phyloP scores from a whole-genome alignment of 2,329 filamentous ascomycete species.

The Exophiala dermatitidis region DNA sequence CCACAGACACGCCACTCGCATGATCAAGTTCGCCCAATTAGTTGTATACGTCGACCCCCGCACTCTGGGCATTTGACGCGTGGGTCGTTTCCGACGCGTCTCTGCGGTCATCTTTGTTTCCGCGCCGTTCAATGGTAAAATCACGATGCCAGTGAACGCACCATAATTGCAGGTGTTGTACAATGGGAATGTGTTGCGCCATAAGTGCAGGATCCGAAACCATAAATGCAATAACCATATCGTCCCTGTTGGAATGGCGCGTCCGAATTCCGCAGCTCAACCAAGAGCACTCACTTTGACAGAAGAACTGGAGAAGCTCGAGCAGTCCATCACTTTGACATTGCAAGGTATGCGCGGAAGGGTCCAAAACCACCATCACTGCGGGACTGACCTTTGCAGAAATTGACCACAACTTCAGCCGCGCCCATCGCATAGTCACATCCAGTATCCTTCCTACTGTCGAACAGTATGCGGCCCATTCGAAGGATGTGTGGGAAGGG shows the following conservation, averaged over 20 bases:
- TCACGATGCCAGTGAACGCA: no score
- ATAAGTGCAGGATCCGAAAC: not conserved
- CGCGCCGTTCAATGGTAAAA: no score
- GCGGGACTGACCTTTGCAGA: constrained; percentile 47
- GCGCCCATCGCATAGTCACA: constrained; percentile 91
- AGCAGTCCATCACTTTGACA: constrained; percentile 93
- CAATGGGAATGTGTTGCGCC: not conserved
- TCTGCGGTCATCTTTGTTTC: not conserved
- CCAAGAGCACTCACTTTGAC: constrained; percentile 65
- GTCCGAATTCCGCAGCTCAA: constrained; percentile 12
- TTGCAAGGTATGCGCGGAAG: constrained; percentile 61
- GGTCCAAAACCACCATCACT: not conserved
- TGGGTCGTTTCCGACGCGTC: not conserved
- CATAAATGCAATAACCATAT: not conserved
- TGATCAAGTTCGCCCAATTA: not conserved
- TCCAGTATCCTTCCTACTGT: constrained; percentile 87
- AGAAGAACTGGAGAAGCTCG: constrained; percentile 89
- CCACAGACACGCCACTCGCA: constrained; percentile 5
- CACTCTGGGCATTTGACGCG: not conserved
- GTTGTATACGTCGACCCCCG: not conserved
- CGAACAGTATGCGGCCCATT: constrained; percentile 91
- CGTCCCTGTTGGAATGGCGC: constrained; percentile 17
- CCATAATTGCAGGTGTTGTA: no score
- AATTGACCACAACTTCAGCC: constrained; percentile 97
- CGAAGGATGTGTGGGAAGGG: constrained; percentile 89